These are phyloP conservation scores for Cyclotella kingstonii DNA, from an alignment of 108 stramenopile genomes.

Conservation along the genomic window DNA sequence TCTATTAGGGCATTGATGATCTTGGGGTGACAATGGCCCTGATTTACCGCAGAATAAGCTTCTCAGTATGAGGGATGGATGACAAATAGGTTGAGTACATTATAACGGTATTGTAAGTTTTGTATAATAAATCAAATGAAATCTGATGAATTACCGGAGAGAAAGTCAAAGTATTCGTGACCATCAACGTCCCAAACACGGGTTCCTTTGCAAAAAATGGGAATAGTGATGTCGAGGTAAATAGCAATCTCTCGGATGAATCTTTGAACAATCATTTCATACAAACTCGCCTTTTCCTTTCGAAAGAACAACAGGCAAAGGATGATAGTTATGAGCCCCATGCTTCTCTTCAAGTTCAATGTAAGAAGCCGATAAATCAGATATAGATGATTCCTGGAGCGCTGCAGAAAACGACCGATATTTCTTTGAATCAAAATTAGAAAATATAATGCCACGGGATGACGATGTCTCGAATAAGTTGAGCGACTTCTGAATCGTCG, in stretches of 20 bases:
- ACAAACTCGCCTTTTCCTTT: conserved; percentile 56
- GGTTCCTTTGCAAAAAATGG: conserved; percentile 48
- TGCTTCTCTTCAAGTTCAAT: conserved; percentile 86
- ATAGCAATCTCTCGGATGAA: no score
- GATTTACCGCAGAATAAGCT: conserved; percentile 99
- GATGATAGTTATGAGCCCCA: conserved; percentile 97
- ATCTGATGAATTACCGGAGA: conserved; percentile 46
- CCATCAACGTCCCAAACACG: conserved; percentile 80
- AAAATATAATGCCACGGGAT: no score
- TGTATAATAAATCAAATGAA: background rate
- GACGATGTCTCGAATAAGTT: conserved; percentile 18
- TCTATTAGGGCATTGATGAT: conserved; percentile 89
- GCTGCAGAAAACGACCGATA: conserved; percentile 25
- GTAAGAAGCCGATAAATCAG: conserved; percentile 46
- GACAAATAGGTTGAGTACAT: background rate
- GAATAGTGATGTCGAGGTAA: no score
- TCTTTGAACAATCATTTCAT: background rate
- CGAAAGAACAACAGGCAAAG: conserved; percentile 92
- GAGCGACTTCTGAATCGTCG: conserved; percentile 16
- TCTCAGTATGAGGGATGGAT: background rate
- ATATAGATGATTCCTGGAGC: conserved; percentile 27
- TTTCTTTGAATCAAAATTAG: background rate
- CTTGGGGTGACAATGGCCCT: conserved; percentile 99
- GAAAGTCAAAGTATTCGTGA: conserved; percentile 93
- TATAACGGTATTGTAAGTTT: background rate